Evolutionary conservation across 2,329 filamentous ascomycete genomes (phyloP), one percentile per base, ranked within the genome.

Genomic region (Pseudogymnoascus sp.): DNA sequence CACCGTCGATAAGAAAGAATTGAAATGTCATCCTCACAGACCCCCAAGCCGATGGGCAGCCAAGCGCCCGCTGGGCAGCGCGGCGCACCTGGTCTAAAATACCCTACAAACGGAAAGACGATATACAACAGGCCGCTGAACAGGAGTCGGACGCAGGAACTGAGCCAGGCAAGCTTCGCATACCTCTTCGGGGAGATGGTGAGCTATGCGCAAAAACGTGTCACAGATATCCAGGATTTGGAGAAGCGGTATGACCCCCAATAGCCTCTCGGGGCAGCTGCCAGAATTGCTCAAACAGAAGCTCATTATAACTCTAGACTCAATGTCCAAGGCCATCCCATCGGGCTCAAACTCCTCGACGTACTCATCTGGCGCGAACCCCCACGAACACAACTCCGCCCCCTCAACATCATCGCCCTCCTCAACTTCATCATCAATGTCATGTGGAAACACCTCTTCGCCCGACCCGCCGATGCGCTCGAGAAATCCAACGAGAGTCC

Each of bases 121-220:
- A 97, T 99, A 79, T 99, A 97, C 80, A 92, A 97, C 80, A 86
- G 95, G 63, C 92, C 96, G 66, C 82, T 97, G 66, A 97, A 97
- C 77, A 89, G 95, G 67, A 89, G 88, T 70, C 90, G 91, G 75
- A 91, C 90, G 70, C 85, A 90, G 64, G 93, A 97, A 80, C 85
- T 96, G 68, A 96, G 92, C 75, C 89, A 96, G 73, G 86, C 95
- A 9, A 92, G 91, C 77, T 97, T 99, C 77, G 93, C 95, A 43
- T 97, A 96, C 76, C 82, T 99, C 64, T 97, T 99, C 75, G 88
- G 89, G 65, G 93, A 97, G 79, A 96, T 97, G 90, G 93, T 99
- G 60, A 88, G 87, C 71, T 97, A 97, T 76, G 93, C 95, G 69
- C 95, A 97, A 75, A 84, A 88, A 71, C 84, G 90, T 66, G 93